Evolutionary conservation across 1,139 yeast species (phyloP), one percentile per base, ranked within the genome.

Genomic region (Petasospora rhodanensis): DNA sequence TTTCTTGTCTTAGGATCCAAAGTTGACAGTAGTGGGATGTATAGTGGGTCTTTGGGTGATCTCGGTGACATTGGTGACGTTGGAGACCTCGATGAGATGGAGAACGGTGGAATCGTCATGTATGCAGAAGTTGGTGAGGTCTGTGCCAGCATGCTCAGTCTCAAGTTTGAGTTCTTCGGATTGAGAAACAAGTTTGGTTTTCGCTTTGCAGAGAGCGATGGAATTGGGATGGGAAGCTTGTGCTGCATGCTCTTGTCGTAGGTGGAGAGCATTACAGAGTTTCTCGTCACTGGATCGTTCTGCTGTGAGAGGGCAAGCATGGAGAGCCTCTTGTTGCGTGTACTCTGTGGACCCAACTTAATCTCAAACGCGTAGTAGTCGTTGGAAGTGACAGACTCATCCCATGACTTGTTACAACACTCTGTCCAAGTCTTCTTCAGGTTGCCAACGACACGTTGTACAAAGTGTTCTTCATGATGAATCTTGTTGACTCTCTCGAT

Each of bases 401-500:
- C 43, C 51, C 53, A 49, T 3, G 45, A 31, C 29, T 38, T 41
- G 27, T 46, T 45, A 18, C 46, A 51, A 46, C 45, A 61, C 37
- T 37, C 55, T 24, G 51, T 48, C 51, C 64, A 59, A 38, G 29
- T 60, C 49, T 66, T 68, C 44, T 71, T 70, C 40, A 70, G 41
- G 34, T 61, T 70, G 10, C 58, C 45, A 7, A 70, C 42, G 11
- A 64, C 62, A 40, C 66, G 61, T 16, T 55, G 54, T 15, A 76
- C 72, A 30, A 65, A 45, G 52, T 70, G 26, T 42, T 51, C 60
- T 45, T 48, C 5, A 38, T 43, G 41, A 8, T 26, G 29, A 4
- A 76, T 49, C 28, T 61, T 58, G 51, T 81, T 80, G 30, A 80
- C 50, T 22, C 68, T 66, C n/a, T 54, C 45, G 4, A 72, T 59